Conservation (phyloP, 306 rosid species). For the Rosa multiflora region DNA sequence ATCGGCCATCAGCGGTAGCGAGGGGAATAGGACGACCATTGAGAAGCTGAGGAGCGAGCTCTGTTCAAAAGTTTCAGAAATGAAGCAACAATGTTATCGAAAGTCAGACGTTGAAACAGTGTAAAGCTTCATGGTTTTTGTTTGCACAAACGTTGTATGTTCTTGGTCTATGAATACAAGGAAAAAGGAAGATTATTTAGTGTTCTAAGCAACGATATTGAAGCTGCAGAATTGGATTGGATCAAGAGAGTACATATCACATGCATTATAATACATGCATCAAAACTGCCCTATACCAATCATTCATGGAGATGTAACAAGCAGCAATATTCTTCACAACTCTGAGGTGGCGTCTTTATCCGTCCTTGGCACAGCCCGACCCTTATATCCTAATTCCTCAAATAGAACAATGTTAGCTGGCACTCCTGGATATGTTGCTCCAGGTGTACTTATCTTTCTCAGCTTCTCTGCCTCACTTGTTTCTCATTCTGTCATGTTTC, state of each 20-base stretch:
- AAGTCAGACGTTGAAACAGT: slow-evolving; percentile 28
- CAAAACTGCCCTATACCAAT: slow-evolving; percentile 29
- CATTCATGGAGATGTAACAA: slow-evolving; percentile 27
- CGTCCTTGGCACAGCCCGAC: slow-evolving; percentile 30
- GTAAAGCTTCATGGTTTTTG: slow-evolving; percentile 37
- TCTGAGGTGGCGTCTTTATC: slow-evolving; percentile 22
- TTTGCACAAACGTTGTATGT: slow-evolving; percentile 24
- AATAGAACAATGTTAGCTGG: slow-evolving; percentile 22
- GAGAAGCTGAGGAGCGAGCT: slow-evolving; percentile 21
- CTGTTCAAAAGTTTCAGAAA: slow-evolving; percentile 23
- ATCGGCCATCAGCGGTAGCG: too few relatives aligned
- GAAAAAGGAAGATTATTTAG: slow-evolving; percentile 32
- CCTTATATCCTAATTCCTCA: slow-evolving; percentile 22
- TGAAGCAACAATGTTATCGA: slow-evolving; percentile 18
- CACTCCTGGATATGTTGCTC: slow-evolving; percentile 31
- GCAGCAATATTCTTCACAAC: slow-evolving; percentile 27
- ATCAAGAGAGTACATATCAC: slow-evolving; percentile 13
- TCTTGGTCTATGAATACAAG: slow-evolving; percentile 33
- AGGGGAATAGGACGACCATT: too few relatives aligned
- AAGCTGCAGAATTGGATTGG: slow-evolving; percentile 29
- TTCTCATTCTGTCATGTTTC: not conserved
- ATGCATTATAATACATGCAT: slow-evolving; percentile 33
- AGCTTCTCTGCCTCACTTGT: not conserved
- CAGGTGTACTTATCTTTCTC: slow-evolving; percentile 12
- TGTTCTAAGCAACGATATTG: slow-evolving; percentile 19